Evolutionary conservation across 768 basidiomycete species (phyloP), one percentile per base, ranked within the genome.

Genomic region (Suillus tomentosus): DNA sequence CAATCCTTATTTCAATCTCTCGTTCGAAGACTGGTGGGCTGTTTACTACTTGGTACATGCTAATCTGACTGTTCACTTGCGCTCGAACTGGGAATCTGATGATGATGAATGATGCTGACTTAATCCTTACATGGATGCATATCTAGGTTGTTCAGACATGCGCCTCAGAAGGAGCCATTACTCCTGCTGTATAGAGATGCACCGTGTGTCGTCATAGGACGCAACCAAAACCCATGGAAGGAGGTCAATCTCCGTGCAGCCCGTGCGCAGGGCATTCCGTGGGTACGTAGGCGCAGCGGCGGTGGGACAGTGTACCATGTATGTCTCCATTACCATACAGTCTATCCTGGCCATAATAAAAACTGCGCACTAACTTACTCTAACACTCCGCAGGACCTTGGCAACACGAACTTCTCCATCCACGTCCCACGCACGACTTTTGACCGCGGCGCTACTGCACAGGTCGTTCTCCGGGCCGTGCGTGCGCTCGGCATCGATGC

Each of bases 151-250:
- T 94, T 97, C 73, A 86, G 93, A 69, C 86, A 92, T 69, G 86
- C 90, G 54, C 79, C 85, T 3, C 81, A 82, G 6, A 78, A 87
- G 4, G 77, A 82, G 43, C 93, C 95, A 1, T 80, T 96, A 48
- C 82, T 99, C 22, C 82, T 97, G 54, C 77, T 99, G 62, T 99
- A 98, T 74, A 87, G 94, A 37, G 92, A 98, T 72, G 74, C 78
- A 0, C 94, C 95, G 3, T 95, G 95, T 70, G 94, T 99, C 19
- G 84, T 99, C 61, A 93, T 99, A 62, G 96, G 96, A 0, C 81
- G 96, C 60, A 96, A 98, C 74, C 97, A 99, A 80, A 98, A 97
- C 69, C 96, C 96, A 17, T 99, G 96, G 96, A 97, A 94, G 73
- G 96, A 99, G 72, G 88, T 95, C 68, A 96, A 96, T 69, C 83